Base-by-base conservation (phyloP, 164 flowering plant species). In the Umbellularia californica region DNA sequence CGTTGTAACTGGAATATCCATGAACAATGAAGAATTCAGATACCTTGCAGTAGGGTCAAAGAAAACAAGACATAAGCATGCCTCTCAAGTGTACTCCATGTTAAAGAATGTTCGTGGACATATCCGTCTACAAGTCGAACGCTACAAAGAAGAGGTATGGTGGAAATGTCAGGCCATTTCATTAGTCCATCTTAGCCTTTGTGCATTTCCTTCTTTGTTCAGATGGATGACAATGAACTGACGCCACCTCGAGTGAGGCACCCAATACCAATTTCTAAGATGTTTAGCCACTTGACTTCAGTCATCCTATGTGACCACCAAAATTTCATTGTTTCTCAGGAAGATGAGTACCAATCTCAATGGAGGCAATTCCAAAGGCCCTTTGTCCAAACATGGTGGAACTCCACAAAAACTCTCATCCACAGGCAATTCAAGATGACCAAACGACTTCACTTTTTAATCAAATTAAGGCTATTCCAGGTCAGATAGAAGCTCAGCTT, bases 371-470 rank as follows among this genome's bases (percentile, higher is more conserved):
- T 81, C 72, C 80, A 77, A 52, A 77, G 80, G 69, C 83, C 83
- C 55, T 81, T 77, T 65, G 78, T 81, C 25, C 83, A 81, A 60
- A 81, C 80, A 72, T 81, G 82, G 80, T 77, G 82, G 82, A 69
- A 75, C 11, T 80, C 82, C 23, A 74, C 82, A 12, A 80, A 69
- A 60, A 74, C 76, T 68, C 82, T 79, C 70, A 72, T 77, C 58
- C 64, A 74, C 41, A 80, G 82, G 64, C 82, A 80, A 77, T 30
- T 80, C 69, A 80, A 77, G 72, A 77, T 80, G 33, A 68, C 82
- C 62, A 77, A 68, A 62, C 69, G 75, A 47, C 82, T 80, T 70
- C 82, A 77, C 65, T 58, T 74, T 67, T 67, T 80, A 70, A 75
- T 77, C 76, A 81, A 81, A 60, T 70, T 81, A 47, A 77, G 83